Conservation (phyloP, 257 asterid species). For the Solanum rostratum region DNA sequence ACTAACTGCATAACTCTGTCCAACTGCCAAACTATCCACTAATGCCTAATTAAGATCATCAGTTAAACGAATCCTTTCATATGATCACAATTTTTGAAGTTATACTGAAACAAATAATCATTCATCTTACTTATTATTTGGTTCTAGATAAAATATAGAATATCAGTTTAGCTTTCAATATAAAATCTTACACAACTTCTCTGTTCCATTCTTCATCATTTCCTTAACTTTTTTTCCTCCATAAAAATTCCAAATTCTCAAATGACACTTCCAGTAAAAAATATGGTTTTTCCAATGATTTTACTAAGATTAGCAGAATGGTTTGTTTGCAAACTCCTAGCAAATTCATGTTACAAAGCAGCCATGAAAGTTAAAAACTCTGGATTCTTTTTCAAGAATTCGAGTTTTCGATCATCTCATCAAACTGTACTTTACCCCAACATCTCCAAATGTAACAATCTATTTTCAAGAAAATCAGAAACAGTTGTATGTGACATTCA, state of each 20-base stretch:
- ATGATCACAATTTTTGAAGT: too few species aligned
- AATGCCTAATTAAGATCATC: background rate
- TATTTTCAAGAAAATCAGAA: slow-evolving; percentile 16
- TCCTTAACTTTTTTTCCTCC: background rate
- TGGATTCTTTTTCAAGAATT: slow-evolving; percentile 24
- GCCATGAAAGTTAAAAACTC: slow-evolving; percentile 47
- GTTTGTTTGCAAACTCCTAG: slow-evolving; percentile 51
- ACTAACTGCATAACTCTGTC: too few species aligned
- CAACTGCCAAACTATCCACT: too few species aligned
- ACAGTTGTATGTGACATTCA: slow-evolving; percentile 58
- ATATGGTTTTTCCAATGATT: slow-evolving; percentile 55
- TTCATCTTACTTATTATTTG: too few species aligned
- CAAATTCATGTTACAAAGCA: slow-evolving; percentile 54
- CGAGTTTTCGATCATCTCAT: slow-evolving; percentile 12
- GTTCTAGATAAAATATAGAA: too few species aligned
- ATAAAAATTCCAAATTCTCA: too few species aligned
- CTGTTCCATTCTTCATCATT: slow-evolving; percentile 17
- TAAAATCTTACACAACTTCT: background rate
- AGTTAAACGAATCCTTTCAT: too few species aligned
- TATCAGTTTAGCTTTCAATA: too few species aligned
- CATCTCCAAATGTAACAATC: slow-evolving; percentile 23
- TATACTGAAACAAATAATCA: too few species aligned
- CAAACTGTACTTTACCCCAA: slow-evolving; percentile 23
- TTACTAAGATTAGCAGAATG: slow-evolving; percentile 39
- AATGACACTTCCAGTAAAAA: slow-evolving; percentile 22